Conservation (phyloP, 257 asterid genomes). For the Datura wrightii region DNA sequence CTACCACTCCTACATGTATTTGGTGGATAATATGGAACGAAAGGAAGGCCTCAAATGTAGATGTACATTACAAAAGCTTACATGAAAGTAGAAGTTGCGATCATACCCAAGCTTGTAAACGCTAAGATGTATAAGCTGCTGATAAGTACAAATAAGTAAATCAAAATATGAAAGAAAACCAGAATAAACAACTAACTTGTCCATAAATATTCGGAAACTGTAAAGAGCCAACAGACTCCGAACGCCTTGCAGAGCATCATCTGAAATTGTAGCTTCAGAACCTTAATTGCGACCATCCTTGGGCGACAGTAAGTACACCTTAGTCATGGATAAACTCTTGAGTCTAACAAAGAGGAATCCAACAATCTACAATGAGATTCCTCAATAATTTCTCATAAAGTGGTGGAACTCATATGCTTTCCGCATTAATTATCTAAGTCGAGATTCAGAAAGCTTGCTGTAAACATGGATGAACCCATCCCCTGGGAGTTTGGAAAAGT, state of each 20-base stretch:
- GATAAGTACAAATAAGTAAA: slow-evolving; percentile 11
- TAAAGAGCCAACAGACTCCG: slow-evolving; percentile 71
- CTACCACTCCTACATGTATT: background rate
- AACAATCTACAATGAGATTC: slow-evolving; percentile 76
- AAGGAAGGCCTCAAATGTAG: background rate
- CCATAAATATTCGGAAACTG: slow-evolving; percentile 81
- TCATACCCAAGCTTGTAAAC: slow-evolving; percentile 22
- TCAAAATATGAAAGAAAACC: slow-evolving; percentile 26
- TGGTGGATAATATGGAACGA: background rate
- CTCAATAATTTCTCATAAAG: slow-evolving; percentile 41
- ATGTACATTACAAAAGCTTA: slow-evolving; percentile 17
- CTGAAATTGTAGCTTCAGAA: slow-evolving; percentile 75
- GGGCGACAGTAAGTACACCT: slow-evolving; percentile 74
- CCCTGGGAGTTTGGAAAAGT: background rate
- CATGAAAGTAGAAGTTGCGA: background rate
- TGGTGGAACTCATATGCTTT: background rate
- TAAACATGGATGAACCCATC: slow-evolving; percentile 12
- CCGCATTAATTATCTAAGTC: background rate
- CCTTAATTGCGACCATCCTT: slow-evolving; percentile 65
- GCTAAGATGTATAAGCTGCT: background rate
- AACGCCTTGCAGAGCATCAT: slow-evolving; percentile 70
- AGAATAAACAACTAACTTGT: slow-evolving; percentile 55
- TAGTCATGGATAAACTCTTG: slow-evolving; percentile 61
- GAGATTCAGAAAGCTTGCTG: slow-evolving; percentile 1
- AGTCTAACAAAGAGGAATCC: slow-evolving; percentile 71